Percentiles rank a stretch among this genome's conserved stretches.
These are phyloP conservation scores for Larix kaempferi DNA, from an alignment of 75 land plant species.

Conservation along the genomic window DNA sequence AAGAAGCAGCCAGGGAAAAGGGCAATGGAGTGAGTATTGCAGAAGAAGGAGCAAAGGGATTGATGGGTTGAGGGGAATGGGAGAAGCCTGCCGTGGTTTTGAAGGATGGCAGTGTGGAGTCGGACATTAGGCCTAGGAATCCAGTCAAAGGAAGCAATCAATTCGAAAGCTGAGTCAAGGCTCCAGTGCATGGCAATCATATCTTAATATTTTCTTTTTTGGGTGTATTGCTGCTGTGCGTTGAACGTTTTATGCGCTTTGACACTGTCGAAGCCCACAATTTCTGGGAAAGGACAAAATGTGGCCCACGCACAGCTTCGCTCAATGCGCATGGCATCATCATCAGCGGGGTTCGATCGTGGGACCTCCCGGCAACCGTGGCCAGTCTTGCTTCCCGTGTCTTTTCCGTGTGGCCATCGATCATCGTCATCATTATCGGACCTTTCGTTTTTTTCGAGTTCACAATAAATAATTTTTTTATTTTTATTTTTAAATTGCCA, in stretches of 20 bases:
- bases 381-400: background rate
- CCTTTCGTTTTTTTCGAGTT: too few species aligned
- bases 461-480: too few species aligned
- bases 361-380: background rate
- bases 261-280: conserved; percentile 1
- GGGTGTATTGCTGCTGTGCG: too few species aligned
- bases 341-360: background rate
- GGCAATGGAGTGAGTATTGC: too few species aligned
- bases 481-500: too few species aligned
- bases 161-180: background rate
- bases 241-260: background rate
- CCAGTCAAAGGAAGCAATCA: background rate
- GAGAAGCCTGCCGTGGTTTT: background rate
- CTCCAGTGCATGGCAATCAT: background rate
- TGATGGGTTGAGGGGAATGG: too few species aligned
- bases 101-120: background rate
- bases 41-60: too few species aligned
- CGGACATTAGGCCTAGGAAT: background rate
- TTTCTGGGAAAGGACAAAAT: too few species aligned
- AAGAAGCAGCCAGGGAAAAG: too few species aligned
- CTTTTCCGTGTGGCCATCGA: too few species aligned
- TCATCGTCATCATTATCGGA: too few species aligned
- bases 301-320: background rate
- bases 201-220: background rate
- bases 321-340: conserved; percentile 6